A percentile compares a stretch with the other conserved stretches of the same genome.
These are phyloP conservation scores for Paramecium sonneborni DNA, from an alignment of 73 alveolate species.

Conservation along the genomic window DNA sequence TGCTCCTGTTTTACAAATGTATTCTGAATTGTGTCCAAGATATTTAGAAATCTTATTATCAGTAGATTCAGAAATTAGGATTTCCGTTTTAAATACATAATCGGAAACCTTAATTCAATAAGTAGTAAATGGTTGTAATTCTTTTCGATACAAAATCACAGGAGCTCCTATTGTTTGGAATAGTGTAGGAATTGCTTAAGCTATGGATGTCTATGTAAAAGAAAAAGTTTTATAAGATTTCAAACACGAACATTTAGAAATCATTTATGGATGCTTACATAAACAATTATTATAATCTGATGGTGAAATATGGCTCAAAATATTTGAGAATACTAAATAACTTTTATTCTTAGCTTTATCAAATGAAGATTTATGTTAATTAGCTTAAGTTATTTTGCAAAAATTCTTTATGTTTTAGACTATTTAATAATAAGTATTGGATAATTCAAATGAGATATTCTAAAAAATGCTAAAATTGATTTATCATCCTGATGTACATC, in stretches of 20 bases:
- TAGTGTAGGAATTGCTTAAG: slow-evolving; percentile 79
- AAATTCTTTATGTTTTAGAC: slow-evolving; percentile 61
- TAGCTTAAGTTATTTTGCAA: slow-evolving; percentile 47
- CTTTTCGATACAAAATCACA: slow-evolving; percentile 76
- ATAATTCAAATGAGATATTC: slow-evolving; percentile 11
- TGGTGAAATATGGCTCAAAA: slow-evolving; percentile 62
- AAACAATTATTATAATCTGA: slow-evolving; percentile 21
- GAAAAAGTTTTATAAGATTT: slow-evolving; percentile 65
- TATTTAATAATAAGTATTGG: slow-evolving; percentile 36
- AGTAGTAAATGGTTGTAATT: slow-evolving; percentile 78
- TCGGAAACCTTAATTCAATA: slow-evolving; percentile 73
- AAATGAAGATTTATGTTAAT: slow-evolving; percentile 60
- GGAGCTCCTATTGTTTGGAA: slow-evolving; percentile 90
- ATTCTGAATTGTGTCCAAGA: slow-evolving; percentile 76
- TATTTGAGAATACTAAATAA: slow-evolving; percentile 51
- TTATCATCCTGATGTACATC: slow-evolving; percentile 64
- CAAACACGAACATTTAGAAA: slow-evolving; percentile 80
- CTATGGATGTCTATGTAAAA: slow-evolving; percentile 76
- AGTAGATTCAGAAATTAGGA: slow-evolving; percentile 76
- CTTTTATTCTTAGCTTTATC: slow-evolving; percentile 44
- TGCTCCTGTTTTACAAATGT: slow-evolving; percentile 80
- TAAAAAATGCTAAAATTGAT: slow-evolving; percentile 26
- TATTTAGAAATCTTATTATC: slow-evolving; percentile 75
- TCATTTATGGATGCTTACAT: slow-evolving; percentile 78
- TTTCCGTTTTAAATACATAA: slow-evolving; percentile 73